Evolutionary conservation across 306 rosid species (phyloP).

Genomic region (Mimosa pudica): DNA sequence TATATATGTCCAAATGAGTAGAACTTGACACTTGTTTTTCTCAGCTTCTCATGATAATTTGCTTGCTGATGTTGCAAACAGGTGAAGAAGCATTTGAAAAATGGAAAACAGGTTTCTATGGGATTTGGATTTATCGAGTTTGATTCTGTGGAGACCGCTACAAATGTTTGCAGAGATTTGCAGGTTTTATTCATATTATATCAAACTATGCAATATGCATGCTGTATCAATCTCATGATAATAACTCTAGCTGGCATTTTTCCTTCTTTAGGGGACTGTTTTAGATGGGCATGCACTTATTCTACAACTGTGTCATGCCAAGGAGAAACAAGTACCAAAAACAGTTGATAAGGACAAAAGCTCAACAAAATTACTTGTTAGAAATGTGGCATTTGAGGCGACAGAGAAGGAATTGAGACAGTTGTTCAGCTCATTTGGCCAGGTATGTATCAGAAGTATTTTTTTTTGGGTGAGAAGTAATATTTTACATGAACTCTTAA

Average conservation of each 20-base stretch:
- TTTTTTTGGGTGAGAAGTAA: neutral
- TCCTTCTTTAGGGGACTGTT: slow-evolving; percentile 66
- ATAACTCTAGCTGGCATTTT: slow-evolving; percentile 31
- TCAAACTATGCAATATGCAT: slow-evolving; percentile 6
- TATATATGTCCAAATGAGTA: slow-evolving; percentile 38
- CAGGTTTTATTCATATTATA: slow-evolving; percentile 57
- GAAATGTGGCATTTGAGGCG: slow-evolving; percentile 91
- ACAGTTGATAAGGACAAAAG: slow-evolving; percentile 66
- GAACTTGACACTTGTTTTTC: slow-evolving; percentile 10
- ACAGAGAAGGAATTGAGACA: slow-evolving; percentile 82
- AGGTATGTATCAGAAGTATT: slow-evolving; percentile 54
- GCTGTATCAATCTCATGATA: slow-evolving; percentile 28
- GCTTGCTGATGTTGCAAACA: slow-evolving; percentile 37
- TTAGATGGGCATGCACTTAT: slow-evolving; percentile 83
- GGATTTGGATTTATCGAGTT: slow-evolving; percentile 92
- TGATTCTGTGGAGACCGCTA: slow-evolving; percentile 78
- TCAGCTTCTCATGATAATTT: slow-evolving; percentile 10
- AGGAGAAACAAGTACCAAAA: slow-evolving; percentile 56
- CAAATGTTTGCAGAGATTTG: slow-evolving; percentile 59
- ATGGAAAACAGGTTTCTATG: slow-evolving; percentile 82
- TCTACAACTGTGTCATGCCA: slow-evolving; percentile 78
- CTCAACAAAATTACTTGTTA: slow-evolving; percentile 80
- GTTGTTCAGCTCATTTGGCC: slow-evolving; percentile 90
- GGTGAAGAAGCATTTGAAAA: slow-evolving; percentile 88
- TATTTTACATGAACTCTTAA: slow-evolving; percentile 6